A percentile compares a stretch with the other conserved stretches of the same genome.
phyloP scores from a whole-genome alignment of 1,139 yeast genomes.

The Pichia sp. region DNA sequence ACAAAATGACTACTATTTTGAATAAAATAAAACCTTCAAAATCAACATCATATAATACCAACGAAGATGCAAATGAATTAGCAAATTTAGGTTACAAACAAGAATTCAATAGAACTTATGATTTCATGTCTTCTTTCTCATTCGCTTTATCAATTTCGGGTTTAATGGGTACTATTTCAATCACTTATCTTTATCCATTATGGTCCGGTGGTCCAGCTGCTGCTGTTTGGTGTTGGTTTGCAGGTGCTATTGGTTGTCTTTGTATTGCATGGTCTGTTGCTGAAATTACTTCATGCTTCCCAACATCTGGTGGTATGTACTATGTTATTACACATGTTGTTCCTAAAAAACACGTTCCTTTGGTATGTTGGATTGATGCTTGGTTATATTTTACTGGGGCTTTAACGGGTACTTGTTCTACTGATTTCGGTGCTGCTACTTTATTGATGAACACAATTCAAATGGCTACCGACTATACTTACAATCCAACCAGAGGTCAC shows the following conservation, averaged over 20 bases:
- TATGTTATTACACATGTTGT: constrained; percentile 36
- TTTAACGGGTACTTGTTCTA: constrained; percentile 37
- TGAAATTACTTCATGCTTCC: constrained; percentile 61
- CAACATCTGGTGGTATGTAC: constrained; percentile 68
- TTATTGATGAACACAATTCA: constrained; percentile 38
- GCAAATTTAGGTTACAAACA: constrained; percentile 32
- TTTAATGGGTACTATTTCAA: constrained; percentile 33
- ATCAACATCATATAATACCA: constrained; percentile 10
- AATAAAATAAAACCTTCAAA: no score
- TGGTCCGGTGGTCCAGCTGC: constrained; percentile 52
- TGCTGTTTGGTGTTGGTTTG: constrained; percentile 69
- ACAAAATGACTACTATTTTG: no score
- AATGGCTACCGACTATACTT: constrained; percentile 36
- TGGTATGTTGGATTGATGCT: constrained; percentile 39
- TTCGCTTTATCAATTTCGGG: constrained; percentile 33
- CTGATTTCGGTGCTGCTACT: constrained; percentile 36
- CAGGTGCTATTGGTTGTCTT: constrained; percentile 51
- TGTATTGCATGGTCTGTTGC: constrained; percentile 59
- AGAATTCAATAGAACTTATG: constrained; percentile 31
- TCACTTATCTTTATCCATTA: constrained; percentile 32
- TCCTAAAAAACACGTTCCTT: constrained; percentile 31
- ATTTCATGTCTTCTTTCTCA: constrained; percentile 30
- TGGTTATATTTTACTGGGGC: constrained; percentile 42
- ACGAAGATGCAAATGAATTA: constrained; percentile 28
- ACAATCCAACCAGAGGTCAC: constrained; percentile 36